Conservation (phyloP, 352 stramenopile species). For the Globisporangium canariense region DNA sequence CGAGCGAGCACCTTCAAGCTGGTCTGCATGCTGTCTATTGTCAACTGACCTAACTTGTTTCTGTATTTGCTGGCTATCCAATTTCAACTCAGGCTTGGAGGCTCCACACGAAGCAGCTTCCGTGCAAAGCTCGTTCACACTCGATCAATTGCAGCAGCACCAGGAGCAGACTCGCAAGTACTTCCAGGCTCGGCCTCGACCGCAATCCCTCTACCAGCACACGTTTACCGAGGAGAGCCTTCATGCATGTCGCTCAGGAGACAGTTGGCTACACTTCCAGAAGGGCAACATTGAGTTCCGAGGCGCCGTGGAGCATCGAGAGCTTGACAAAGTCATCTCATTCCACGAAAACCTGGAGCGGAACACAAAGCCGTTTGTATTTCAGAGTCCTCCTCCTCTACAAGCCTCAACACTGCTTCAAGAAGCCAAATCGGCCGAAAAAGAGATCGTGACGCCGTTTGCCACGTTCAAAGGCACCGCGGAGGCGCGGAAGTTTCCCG, state of each 20-base stretch:
- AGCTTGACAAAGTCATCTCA: not conserved
- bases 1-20: too few relatives aligned
- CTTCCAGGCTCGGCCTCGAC: conserved; percentile 31
- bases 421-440: not conserved
- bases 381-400: conserved; percentile 8
- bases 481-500: conserved; percentile 4
- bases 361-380: conserved; percentile 33
- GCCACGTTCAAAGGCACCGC: conserved; percentile 29
- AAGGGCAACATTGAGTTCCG: conserved; percentile 59
- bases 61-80: not conserved
- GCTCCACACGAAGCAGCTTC: conserved; percentile 28
- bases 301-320: conserved; percentile 30
- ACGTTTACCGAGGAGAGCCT: conserved; percentile 26
- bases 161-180: conserved; percentile 26
- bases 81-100: not conserved
- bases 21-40: not conserved
- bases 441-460: conserved; percentile 27
- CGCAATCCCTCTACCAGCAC: conserved; percentile 45
- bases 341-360: conserved; percentile 30
- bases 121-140: conserved; percentile 21
- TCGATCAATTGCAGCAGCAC: conserved; percentile 12
- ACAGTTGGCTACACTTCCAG: conserved; percentile 19
- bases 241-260: not conserved
- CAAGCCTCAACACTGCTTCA: not conserved
- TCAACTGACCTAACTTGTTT: not conserved